Conservation (phyloP, 164 flowering plant genomes). For the Macadamia tetraphylla region DNA sequence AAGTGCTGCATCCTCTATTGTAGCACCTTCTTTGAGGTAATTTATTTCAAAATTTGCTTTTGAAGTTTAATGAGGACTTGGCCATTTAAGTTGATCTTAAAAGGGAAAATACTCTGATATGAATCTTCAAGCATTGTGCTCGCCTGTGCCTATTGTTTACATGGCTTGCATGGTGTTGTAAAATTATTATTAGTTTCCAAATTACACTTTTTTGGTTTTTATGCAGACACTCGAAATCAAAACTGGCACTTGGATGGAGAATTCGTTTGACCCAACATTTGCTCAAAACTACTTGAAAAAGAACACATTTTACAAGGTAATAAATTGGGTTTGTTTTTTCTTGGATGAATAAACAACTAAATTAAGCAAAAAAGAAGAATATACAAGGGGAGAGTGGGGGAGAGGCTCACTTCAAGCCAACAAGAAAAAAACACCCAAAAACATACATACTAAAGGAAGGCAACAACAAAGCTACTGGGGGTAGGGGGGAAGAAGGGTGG, state of each 20-base stretch:
- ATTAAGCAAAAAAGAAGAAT: no score
- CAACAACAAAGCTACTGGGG: no score
- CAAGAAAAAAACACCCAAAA: no score
- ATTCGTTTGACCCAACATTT: constrained; percentile 88
- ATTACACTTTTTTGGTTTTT: background rate
- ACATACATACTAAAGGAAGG: no score
- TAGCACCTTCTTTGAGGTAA: constrained; percentile 96
- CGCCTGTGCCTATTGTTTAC: background rate
- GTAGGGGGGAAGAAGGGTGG: no score
- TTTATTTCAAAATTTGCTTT: background rate
- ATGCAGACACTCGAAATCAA: constrained; percentile 72
- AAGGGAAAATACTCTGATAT: background rate
- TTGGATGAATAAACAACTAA: no score
- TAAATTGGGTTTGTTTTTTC: background rate
- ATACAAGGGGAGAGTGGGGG: no score
- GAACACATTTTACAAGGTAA: constrained; percentile 94
- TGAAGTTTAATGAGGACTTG: background rate
- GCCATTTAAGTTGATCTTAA: background rate
- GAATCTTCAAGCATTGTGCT: background rate
- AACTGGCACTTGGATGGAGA: constrained; percentile 94
- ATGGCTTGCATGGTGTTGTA: background rate
- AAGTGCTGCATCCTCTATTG: constrained; percentile 88
- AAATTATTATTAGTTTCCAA: background rate
- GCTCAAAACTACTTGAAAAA: constrained; percentile 71
- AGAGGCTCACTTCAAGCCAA: no score